Evolutionary conservation across 2,329 filamentous ascomycete genomes (phyloP), one percentile per base, ranked within the genome.

Genomic region (Myriosclerotinia scirpicola): DNA sequence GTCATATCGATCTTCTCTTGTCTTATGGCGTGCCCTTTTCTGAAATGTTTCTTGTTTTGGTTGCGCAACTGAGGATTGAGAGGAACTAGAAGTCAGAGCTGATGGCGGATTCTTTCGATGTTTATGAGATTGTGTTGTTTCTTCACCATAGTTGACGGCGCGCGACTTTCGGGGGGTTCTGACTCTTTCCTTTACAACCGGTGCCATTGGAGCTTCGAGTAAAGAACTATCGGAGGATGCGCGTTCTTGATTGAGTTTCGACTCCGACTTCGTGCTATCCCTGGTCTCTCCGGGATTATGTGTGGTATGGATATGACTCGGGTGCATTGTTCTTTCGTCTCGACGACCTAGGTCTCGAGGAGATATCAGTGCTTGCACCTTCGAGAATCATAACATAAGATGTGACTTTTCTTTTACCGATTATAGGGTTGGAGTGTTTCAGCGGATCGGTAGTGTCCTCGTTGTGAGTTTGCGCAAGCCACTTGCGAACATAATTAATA

Each of bases 1-100:
- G 38, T 86, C 81, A 72, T 89, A 89, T 44, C 81, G 83, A 71
- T 85, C 82, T 34, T 80, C 77, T 61, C 80, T 82, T 20, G 85
- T 88, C 75, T 84, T 90, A 69, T 82, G 78, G 42, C 87, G 81
- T 22, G 81, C 76, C 55, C 79, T 79, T 71, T 81, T 86, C 65
- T 84, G 80, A 58, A 75, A 77, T 9, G 65, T 70, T 55, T 71
- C 71, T 38, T 68, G 59, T 15, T 65, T n/a, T 53, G n/a, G 34
- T 30, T 44, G 40, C 15, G 42, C 26, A 12, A 42, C 34, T 22
- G 62, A 44, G 34, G 59, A 50, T 34, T 64, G 30, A n/a, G 54
- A 44, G n/a, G 20, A 36, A 56, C 7, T 14, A 42, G 48, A 60
- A 44, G 59, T 22, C 56, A 42, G 9, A 53, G 17, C 17, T 52